Conservation (phyloP, 2,329 filamentous ascomycete genomes). For the Cordyceps cicadae region DNA sequence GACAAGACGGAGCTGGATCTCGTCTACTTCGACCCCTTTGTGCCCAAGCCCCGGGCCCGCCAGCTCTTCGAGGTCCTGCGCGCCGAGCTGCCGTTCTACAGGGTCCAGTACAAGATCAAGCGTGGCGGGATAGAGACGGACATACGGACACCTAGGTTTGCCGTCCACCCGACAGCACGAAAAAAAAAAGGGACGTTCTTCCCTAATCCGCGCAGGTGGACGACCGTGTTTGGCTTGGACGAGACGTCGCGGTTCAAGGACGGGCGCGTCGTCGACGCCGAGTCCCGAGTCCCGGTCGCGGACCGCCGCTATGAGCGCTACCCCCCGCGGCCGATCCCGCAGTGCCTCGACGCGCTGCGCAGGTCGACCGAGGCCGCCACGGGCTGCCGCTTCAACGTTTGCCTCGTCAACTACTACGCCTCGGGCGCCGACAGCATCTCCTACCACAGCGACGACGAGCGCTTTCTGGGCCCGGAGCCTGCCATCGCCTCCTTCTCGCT, state of each 20-base stretch:
- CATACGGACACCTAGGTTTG: conserved; percentile 46
- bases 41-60: conserved; percentile 47
- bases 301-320: conserved; percentile 49
- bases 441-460: conserved; percentile 74
- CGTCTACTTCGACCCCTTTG: conserved; percentile 67
- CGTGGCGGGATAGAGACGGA: conserved; percentile 54
- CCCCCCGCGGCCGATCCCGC: conserved; percentile 60
- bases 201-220: conserved; percentile 28
- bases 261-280: conserved; percentile 37
- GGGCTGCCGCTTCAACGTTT: conserved; percentile 65
- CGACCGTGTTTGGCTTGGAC: conserved; percentile 50
- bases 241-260: conserved; percentile 55
- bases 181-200: too few relatives aligned
- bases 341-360: conserved; percentile 58
- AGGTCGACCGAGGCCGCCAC: conserved; percentile 57
- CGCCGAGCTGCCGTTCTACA: conserved; percentile 64
- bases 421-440: conserved; percentile 67
- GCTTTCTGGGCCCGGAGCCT: conserved; percentile 61
- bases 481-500: conserved; percentile 69
- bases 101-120: conserved; percentile 65
- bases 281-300: conserved; percentile 28
- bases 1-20: conserved; percentile 65
- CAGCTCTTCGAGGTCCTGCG: conserved; percentile 64
- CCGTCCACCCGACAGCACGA: too few relatives aligned
- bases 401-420: conserved; percentile 78